Conservation (phyloP, 1,139 yeast species). For the Hyphopichia burtonii region DNA sequence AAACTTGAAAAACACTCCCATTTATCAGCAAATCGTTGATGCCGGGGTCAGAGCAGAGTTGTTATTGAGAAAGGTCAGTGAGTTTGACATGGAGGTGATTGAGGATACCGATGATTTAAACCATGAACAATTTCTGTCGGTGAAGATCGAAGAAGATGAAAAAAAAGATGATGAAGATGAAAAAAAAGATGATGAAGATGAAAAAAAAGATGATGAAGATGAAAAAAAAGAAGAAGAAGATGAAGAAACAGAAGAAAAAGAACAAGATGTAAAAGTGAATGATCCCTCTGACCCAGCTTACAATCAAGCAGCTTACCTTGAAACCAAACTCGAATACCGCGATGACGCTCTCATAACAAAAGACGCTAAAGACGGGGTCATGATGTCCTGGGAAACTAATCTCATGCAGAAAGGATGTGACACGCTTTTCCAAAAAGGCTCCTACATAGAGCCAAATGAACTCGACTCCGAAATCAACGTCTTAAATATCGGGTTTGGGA, state of each 20-base stretch:
- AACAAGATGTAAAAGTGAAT: constrained; percentile 11
- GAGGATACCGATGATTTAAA: constrained; percentile 29
- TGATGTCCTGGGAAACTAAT: constrained; percentile 95
- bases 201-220: constrained; percentile 9
- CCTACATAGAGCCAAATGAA: constrained; percentile 22
- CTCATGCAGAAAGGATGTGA: constrained; percentile 82
- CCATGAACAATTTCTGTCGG: constrained; percentile 18
- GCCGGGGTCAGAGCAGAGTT: constrained; percentile 94
- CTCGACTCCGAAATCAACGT: constrained; percentile 49
- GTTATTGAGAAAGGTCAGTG: constrained; percentile 68
- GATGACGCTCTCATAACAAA: constrained; percentile 73
- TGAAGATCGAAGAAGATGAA: constrained; percentile 5
- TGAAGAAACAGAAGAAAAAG: constrained; percentile 13
- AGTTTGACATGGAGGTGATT: constrained; percentile 47
- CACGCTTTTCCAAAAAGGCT: constrained; percentile 50
- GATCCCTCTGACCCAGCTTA: constrained; percentile 54
- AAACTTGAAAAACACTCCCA: constrained; percentile 41
- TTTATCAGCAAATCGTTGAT: constrained; percentile 59
- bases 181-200: constrained; percentile 8
- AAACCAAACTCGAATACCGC: constrained; percentile 66
- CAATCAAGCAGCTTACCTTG: constrained; percentile 63
- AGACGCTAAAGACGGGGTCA: constrained; percentile 81
- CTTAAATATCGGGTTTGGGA: constrained; percentile 89
- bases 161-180: constrained; percentile 7
- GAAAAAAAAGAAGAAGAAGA: constrained; percentile 10